These are phyloP conservation scores for Copromyces sp. DNA, from an alignment of 495 filamentous ascomycete species.

Conservation along the genomic window DNA sequence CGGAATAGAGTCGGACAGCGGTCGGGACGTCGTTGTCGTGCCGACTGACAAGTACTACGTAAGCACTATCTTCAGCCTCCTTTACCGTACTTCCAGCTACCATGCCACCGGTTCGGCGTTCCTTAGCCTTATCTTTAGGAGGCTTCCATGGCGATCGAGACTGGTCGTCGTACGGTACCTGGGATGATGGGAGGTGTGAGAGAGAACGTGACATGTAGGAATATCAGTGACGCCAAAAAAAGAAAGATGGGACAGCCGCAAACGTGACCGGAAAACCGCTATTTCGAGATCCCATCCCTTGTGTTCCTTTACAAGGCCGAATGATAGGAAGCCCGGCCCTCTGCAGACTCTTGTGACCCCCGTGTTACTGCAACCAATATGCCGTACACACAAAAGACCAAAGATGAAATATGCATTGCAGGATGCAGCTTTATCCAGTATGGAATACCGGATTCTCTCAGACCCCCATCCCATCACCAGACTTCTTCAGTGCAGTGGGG, in stretches of 20 bases:
- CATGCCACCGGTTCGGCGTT: neutral
- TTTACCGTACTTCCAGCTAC: neutral
- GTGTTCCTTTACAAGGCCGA: neutral
- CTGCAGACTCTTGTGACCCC: neutral
- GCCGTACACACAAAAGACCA: neutral
- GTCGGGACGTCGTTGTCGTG: neutral
- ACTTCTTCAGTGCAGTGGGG: neutral
- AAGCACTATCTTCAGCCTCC: neutral
- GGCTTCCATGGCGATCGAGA: neutral
- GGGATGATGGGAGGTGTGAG: neutral
- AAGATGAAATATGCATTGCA: neutral
- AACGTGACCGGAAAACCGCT: neutral
- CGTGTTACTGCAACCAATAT: neutral
- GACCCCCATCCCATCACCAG: neutral
- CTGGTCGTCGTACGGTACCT: neutral
- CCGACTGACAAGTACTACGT: neutral
- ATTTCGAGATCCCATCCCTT: neutral
- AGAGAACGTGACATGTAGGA: neutral
- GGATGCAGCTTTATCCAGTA: neutral
- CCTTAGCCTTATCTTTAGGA: neutral
- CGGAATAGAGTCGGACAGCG: neutral
- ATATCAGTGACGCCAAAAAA: neutral
- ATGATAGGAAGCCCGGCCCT: neutral
- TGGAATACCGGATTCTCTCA: neutral
- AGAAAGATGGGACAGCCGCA: neutral